Base-by-base conservation (phyloP, 306 rosid species). In the Casuarina equisetifolia region DNA sequence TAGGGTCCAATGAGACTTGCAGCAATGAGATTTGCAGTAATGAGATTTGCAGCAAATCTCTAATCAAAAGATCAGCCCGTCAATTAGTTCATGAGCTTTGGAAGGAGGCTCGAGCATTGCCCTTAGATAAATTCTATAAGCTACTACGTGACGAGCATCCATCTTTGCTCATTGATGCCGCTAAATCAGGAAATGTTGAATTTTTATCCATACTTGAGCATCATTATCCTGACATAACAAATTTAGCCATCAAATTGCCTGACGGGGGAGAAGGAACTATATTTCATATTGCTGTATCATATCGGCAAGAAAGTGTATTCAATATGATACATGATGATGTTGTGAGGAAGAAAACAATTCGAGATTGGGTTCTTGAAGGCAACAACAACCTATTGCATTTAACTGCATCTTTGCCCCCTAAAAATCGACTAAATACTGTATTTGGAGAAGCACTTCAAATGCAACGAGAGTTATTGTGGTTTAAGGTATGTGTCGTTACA, bases 401-500 rank as follows among this genome's bases (percentile, higher is more conserved):
- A 13, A 81, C 74, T 7, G 84, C 58, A 35, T 38, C 13, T 12
- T 25, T 76, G 36, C 51, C 81, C 3, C 78, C 74, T 8, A 19
- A 20, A 42, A 20, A 70, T 40, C 70, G 67, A 42, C 46, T 81
- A 12, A 70, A 57, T n/a, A 50, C 12, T 3, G 40, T 76, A 7
- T 76, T 69, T 0, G 74, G 77, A 2, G 55, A 74, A 44, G 81
- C 81, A 4, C 68, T 81, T 13, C 81, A 81, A 53, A 76, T 70
- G 77, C 84, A 81, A 16, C 36, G 49, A 42, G 81, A 81, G 20
- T 35, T 76, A 5, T 9, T 76, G 2, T 81, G 84, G 84, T 81
- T 76, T 51, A 16, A 81, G 78, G 84, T 76, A 0, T 9, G 8
- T 44, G 6, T 44, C 8, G 0, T 3, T 44, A 44, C 0, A 3